These are phyloP conservation scores for Diaporthe longicolla DNA, from an alignment of 2,329 filamentous ascomycete species.

Conservation along the genomic window DNA sequence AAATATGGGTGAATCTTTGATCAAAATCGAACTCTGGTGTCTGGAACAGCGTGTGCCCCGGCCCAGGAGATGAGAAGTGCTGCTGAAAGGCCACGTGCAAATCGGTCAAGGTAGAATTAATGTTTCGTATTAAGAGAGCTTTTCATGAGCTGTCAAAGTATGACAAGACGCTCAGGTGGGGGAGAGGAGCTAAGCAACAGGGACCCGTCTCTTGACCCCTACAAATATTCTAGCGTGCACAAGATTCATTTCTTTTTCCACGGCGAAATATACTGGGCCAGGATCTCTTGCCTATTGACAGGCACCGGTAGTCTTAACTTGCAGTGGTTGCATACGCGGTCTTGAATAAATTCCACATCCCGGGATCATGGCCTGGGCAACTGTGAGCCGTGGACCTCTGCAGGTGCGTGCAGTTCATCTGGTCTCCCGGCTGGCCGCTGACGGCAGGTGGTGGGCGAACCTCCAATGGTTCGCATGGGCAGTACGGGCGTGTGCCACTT, in stretches of 20 bases:
- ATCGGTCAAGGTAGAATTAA: not conserved
- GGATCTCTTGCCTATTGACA: not conserved
- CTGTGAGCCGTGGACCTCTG: not conserved
- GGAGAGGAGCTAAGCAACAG: not conserved
- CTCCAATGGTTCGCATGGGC: not conserved
- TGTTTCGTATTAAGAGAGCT: not conserved
- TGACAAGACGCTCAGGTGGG: too few species aligned
- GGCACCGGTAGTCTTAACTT: not conserved
- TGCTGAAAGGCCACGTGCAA: not conserved
- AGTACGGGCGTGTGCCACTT: not conserved
- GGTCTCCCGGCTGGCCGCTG: not conserved
- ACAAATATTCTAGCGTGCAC: not conserved
- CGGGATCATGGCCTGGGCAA: not conserved
- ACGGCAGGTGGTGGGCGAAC: not conserved
- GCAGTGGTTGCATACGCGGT: not conserved
- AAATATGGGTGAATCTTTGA: not conserved
- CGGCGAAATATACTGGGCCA: too few species aligned
- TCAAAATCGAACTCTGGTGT: not conserved
- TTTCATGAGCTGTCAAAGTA: not conserved
- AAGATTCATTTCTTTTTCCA: not conserved
- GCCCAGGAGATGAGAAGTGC: not conserved
- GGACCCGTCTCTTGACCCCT: not conserved
- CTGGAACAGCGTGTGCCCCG: conserved; percentile 1
- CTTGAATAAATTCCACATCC: not conserved
- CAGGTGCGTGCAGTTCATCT: not conserved